These are phyloP conservation scores for Osmanthus fragrans DNA, from an alignment of 257 asterid genomes.

Conservation along the genomic window DNA sequence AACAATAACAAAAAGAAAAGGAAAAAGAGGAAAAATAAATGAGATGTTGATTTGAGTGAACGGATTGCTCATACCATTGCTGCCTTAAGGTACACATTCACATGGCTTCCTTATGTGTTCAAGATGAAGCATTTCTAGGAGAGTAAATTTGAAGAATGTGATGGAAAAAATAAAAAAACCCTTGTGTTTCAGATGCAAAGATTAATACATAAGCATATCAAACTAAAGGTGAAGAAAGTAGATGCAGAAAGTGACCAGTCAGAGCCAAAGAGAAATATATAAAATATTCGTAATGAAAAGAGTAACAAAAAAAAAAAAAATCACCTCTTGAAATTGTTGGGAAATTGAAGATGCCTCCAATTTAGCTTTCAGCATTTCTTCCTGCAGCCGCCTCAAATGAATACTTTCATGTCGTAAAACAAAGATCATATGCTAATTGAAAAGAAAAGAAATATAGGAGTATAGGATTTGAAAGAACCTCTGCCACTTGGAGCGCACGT, in stretches of 20 bases:
- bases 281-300: neutral
- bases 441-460: constrained; percentile 3
- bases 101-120: neutral
- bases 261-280: neutral
- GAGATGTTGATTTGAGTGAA: neutral
- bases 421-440: neutral
- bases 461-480: constrained; percentile 33
- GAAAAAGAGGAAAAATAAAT: neutral
- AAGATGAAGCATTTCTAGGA: neutral
- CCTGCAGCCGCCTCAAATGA: constrained; percentile 34
- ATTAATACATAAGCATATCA: neutral
- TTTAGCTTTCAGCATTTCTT: constrained; percentile 51
- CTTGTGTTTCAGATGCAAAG: neutral
- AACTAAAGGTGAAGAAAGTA: neutral
- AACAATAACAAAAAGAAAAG: neutral
- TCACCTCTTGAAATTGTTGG: constrained; percentile 42
- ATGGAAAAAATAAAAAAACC: neutral
- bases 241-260: neutral
- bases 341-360: constrained; percentile 40
- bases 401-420: constrained; percentile 8
- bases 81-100: neutral
- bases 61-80: neutral
- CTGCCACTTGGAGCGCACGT: constrained; percentile 47
- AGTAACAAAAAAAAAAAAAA: neutral
- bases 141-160: neutral